Evolutionary conservation across 23 red algal species (phyloP), one percentile per base, ranked within the genome.

Genomic region (Gracilaria vermiculophylla): DNA sequence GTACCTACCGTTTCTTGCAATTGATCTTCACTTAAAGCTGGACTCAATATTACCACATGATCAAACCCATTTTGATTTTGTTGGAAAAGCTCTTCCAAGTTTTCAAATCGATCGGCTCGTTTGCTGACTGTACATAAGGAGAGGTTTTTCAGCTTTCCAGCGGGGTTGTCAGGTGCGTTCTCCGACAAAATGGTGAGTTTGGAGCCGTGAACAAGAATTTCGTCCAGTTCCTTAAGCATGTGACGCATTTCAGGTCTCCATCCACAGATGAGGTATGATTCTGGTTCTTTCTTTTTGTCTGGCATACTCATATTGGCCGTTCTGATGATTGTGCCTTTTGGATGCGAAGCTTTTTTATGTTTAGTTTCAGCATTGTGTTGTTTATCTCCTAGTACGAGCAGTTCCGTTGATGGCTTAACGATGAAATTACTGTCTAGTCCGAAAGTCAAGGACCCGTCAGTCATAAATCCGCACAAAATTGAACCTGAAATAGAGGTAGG

Each of bases 221-320:
- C 58, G 49, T 85, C 90, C 12, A 93, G 69, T 77, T 93, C 90
- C 15, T 34, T 16, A 15, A 93, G 47, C 65, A 85, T 85, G 45
- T 76, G 79, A 0, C 39, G 33, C 90, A 93, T 77, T 42, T 93
- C 90, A 35, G 44, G 55, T 25, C 90, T 80, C 90, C 90, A 93
- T 17, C 90, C 90, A 44, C 80, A 93, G 6, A 93, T 50, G 71
- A 93, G 90, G 28, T 78, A 85, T 4, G 48, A 65, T 62, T 93
- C 90, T 0, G 90, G 62, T 12, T 35, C 57, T 27, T 53, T 62
- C 67, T 65, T 76, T 42, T 4, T 51, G 33, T 49, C 33, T 67
- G 24, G 37, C 50, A 58, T 62, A 7, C 9, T 34, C 35, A 64
- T 35, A 34, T 31, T 35, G 28, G 24, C 58, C 2, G 58, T 25